These are phyloP conservation scores for Stylosanthes scabra DNA, from an alignment of 331 rosid species.

Conservation along the genomic window DNA sequence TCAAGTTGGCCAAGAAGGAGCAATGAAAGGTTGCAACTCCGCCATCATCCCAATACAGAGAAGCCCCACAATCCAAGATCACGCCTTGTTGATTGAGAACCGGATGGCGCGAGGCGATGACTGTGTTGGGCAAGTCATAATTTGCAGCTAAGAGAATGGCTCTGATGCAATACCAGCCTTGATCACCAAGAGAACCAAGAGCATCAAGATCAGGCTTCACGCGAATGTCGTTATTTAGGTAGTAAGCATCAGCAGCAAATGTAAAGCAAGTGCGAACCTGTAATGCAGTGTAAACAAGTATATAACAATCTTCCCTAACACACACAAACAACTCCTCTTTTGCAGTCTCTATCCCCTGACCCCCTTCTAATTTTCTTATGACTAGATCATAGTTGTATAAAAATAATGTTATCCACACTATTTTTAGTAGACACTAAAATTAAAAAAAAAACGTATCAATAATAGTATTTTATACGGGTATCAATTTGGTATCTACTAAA, in stretches of 20 bases:
- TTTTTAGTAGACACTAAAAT: too few species aligned
- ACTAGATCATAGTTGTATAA: neutral
- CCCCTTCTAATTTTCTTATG: too few species aligned
- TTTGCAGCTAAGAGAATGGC: constrained; percentile 41
- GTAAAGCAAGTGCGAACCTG: constrained; percentile 41
- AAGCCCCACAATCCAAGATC: constrained; percentile 41
- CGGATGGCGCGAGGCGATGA: constrained; percentile 22
- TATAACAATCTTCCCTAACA: neutral
- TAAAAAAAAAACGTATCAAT: too few species aligned
- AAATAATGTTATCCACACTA: too few species aligned
- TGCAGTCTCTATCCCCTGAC: too few species aligned
- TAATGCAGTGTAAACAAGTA: neutral
- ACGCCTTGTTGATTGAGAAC: constrained; percentile 44
- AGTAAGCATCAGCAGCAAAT: constrained; percentile 36
- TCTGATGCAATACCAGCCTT: constrained; percentile 39
- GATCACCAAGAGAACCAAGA: constrained; percentile 45
- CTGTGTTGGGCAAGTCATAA: constrained; percentile 38
- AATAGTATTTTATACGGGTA: too few species aligned
- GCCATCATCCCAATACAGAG: constrained; percentile 45
- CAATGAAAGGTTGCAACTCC: constrained; percentile 43
- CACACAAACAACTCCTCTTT: neutral
- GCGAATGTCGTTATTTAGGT: constrained; percentile 44
- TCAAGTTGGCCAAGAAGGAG: constrained; percentile 44
- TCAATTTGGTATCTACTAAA: too few species aligned
- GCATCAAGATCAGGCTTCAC: constrained; percentile 47